Conservation (phyloP, 2,329 filamentous ascomycete genomes). For the Pseudocercospora vitis region DNA sequence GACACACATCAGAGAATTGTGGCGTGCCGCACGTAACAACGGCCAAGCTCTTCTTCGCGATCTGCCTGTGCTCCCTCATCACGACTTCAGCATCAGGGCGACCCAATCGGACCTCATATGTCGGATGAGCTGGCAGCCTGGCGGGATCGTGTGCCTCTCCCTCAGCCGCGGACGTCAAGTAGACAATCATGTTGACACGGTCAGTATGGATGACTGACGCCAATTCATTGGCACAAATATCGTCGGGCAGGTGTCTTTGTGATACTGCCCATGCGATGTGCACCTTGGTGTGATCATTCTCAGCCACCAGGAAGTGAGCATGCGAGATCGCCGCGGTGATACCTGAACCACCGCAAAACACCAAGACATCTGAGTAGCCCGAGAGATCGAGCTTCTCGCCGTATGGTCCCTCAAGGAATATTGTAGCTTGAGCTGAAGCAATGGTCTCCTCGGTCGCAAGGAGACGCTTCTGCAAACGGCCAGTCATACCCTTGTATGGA, state of each 20-base stretch:
- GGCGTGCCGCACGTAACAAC: conserved; percentile 26
- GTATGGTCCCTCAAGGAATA: conserved; percentile 55
- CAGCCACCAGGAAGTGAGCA: conserved; percentile 17
- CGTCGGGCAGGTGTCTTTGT: conserved; percentile 19
- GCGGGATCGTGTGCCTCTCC: conserved; percentile 7
- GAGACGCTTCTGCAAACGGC: conserved; percentile 38
- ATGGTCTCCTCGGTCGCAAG: conserved; percentile 29
- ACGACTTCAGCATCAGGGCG: conserved; percentile 25
- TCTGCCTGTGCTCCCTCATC: conserved; percentile 20
- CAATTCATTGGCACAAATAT: conserved; percentile 24
- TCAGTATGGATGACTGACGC: conserved; percentile 13
- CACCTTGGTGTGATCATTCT: conserved; percentile 10
- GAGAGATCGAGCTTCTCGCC: conserved; percentile 46
- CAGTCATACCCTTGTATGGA: conserved; percentile 54
- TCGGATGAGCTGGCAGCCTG: conserved; percentile 6
- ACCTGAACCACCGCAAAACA: conserved; percentile 52
- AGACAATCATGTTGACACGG: conserved; percentile 25
- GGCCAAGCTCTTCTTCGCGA: conserved; percentile 20
- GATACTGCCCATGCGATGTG: conserved; percentile 27
- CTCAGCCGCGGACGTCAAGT: conserved; percentile 22
- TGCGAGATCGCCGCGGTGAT: conserved; percentile 46
- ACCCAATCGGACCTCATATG: conserved; percentile 19
- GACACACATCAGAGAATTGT: conserved; percentile 25
- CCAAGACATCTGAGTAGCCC: conserved; percentile 42
- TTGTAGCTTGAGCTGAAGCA: conserved; percentile 31